phyloP scores from a whole-genome alignment of 2,329 filamentous ascomycete species.

The Epichloe baconii region DNA sequence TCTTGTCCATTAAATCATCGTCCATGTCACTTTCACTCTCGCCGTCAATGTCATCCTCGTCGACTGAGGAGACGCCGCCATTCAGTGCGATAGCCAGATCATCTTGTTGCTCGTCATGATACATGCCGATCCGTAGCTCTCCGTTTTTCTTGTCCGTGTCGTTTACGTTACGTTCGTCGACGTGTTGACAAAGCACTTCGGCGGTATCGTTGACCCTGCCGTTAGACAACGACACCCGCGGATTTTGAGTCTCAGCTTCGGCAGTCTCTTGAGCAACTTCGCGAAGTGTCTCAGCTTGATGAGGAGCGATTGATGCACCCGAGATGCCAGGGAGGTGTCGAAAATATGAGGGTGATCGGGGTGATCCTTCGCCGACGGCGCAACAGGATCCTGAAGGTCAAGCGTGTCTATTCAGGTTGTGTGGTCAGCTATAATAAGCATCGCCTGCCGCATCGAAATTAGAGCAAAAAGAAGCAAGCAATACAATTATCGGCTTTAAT shows the following conservation, averaged over 20 bases:
- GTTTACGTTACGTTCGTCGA: constrained; percentile 28
- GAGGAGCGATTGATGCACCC: constrained; percentile 49
- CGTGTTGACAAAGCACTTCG: constrained; percentile 26
- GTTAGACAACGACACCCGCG: constrained; percentile 42
- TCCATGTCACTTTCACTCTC: constrained; percentile 57
- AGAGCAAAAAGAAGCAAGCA: background rate
- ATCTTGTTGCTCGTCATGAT: constrained; percentile 33
- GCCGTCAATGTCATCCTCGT: constrained; percentile 53
- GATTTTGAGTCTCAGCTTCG: constrained; percentile 56
- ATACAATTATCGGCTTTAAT: background rate
- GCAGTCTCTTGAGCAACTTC: constrained; percentile 65
- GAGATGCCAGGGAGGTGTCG: constrained; percentile 27
- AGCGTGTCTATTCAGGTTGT: constrained; percentile 57
- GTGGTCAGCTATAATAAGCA: constrained; percentile 4
- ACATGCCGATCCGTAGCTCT: constrained; percentile 20
- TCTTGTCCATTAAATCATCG: constrained; percentile 95
- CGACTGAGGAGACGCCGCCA: constrained; percentile 37
- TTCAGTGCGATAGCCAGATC: constrained; percentile 48
- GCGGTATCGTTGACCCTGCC: constrained; percentile 28
- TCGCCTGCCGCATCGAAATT: background rate
- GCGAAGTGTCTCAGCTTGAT: constrained; percentile 75
- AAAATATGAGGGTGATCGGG: constrained; percentile 14
- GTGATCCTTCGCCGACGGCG: constrained; percentile 79
- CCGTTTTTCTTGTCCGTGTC: constrained; percentile 8
- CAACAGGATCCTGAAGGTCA: constrained; percentile 75